Percentiles rank a stretch among this genome's conserved stretches.
Evolutionary conservation across 2,329 filamentous ascomycete genomes (phyloP).

Genomic region (Xylariaceae sp.): DNA sequence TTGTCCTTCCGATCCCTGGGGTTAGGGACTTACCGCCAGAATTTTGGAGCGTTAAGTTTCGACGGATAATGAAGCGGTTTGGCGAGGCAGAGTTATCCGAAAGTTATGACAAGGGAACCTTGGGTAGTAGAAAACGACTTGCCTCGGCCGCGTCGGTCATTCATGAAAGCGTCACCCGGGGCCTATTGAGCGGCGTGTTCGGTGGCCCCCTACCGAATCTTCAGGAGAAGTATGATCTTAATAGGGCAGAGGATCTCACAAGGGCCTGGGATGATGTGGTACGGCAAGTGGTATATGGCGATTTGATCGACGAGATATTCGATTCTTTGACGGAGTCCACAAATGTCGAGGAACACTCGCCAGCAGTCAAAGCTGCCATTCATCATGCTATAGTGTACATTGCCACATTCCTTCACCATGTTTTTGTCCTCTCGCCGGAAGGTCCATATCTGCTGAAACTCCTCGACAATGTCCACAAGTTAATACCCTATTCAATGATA

Average conservation of each 20-base stretch:
- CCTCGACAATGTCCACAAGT: slow-evolving; percentile 68
- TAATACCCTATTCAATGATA: slow-evolving; percentile 72
- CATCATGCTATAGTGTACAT: slow-evolving; percentile 62
- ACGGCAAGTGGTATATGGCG: slow-evolving; percentile 68
- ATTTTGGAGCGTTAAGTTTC: slow-evolving; percentile 67
- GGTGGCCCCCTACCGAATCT: slow-evolving; percentile 31
- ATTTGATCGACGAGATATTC: slow-evolving; percentile 67
- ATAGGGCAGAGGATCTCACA: slow-evolving; percentile 61
- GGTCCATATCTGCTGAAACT: slow-evolving; percentile 74
- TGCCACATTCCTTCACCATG: slow-evolving; percentile 73
- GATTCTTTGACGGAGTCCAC: slow-evolving; percentile 61
- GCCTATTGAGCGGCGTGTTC: slow-evolving; percentile 63
- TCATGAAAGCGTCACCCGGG: slow-evolving; percentile 70
- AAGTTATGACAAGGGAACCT: slow-evolving; percentile 77
- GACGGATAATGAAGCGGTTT: slow-evolving; percentile 62
- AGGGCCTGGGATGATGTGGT: slow-evolving; percentile 69
- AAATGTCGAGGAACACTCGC: slow-evolving; percentile 65
- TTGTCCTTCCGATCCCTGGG: slow-evolving; percentile 68
- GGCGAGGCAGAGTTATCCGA: slow-evolving; percentile 73
- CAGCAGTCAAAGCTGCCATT: slow-evolving; percentile 63
- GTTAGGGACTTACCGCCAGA: slow-evolving; percentile 62
- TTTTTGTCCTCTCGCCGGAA: slow-evolving; percentile 73
- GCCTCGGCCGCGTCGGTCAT: slow-evolving; percentile 71
- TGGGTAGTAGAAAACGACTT: slow-evolving; percentile 75
- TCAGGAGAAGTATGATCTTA: slow-evolving; percentile 55